phyloP scores from a whole-genome alignment of 371 early-diverging fungal species.

The Mortierella sp. region DNA sequence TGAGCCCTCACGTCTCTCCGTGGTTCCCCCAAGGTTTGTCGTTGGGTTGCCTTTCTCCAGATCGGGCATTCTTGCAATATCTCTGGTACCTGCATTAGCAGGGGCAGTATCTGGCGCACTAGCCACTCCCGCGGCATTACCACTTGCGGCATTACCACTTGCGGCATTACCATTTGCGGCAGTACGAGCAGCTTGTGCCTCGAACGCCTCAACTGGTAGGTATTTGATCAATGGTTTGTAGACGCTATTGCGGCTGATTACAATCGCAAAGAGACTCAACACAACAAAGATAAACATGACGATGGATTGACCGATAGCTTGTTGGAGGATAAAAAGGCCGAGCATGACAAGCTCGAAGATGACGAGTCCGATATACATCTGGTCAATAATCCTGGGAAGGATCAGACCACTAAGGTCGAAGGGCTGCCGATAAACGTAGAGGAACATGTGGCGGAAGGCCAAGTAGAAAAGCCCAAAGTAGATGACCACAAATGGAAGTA shows the following conservation, averaged over 20 bases:
- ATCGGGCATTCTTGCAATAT: too few species aligned
- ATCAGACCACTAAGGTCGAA: constrained; percentile 75
- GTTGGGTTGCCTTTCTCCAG: too few species aligned
- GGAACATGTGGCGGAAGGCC: constrained; percentile 86
- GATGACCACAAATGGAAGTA: constrained; percentile 78
- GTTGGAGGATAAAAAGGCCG: constrained; percentile 58
- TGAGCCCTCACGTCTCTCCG: too few species aligned
- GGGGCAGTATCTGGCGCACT: background rate
- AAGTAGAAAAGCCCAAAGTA: constrained; percentile 82
- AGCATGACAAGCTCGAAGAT: constrained; percentile 80
- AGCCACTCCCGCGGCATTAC: background rate
- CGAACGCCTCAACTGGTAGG: constrained; percentile 35
- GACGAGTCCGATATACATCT: constrained; percentile 76
- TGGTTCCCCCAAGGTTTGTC: too few species aligned
- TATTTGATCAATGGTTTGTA: constrained; percentile 37
- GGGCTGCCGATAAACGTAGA: constrained; percentile 77
- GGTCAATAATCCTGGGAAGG: constrained; percentile 76
- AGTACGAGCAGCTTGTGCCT: background rate
- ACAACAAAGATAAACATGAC: constrained; percentile 40
- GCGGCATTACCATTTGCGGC: too few species aligned
- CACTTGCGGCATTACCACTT: background rate
- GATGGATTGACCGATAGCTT: constrained; percentile 31
- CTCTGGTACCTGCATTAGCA: too few species aligned
- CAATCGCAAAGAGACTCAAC: constrained; percentile 17
- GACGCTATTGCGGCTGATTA: constrained; percentile 25